A percentile compares a stretch with the other conserved stretches of the same genome.
Conservation (phyloP, 2,329 filamentous ascomycete species). For the Gaeumannomyces tritici region DNA sequence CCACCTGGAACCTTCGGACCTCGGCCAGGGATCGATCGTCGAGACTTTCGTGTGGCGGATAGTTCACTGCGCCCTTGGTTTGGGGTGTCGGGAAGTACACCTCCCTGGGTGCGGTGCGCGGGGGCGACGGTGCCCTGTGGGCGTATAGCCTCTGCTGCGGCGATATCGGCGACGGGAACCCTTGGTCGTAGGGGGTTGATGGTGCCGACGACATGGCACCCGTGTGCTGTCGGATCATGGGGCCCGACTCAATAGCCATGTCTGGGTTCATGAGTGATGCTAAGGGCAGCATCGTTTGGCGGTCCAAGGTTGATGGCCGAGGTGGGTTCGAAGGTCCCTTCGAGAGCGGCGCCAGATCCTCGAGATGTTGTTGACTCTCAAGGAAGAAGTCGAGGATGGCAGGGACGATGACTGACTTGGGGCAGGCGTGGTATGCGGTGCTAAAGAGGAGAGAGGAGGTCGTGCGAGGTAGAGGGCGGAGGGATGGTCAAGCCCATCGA, state of each 20-base stretch:
- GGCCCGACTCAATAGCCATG: neutral
- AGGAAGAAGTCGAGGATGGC: neutral
- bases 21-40: conserved; percentile 46
- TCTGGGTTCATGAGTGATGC: conserved; percentile 56
- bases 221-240: conserved; percentile 26
- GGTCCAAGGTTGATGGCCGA: neutral
- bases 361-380: neutral
- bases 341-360: neutral
- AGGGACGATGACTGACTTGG: neutral
- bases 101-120: neutral
- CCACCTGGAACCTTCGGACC: conserved; percentile 55
- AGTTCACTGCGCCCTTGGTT: conserved; percentile 60
- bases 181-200: conserved; percentile 22
- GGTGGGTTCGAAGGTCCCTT: neutral
- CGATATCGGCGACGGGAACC: conserved; percentile 6
- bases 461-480: too few relatives aligned
- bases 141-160: neutral
- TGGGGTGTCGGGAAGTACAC: conserved; percentile 12
- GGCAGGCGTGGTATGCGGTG: neutral
- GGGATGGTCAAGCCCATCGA: conserved; percentile 9
- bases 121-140: neutral
- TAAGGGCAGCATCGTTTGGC: conserved; percentile 48
- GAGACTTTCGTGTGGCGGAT: conserved; percentile 61
- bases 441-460: conserved; percentile 17
- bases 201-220: conserved; percentile 28